These are phyloP conservation scores for Volvox africanus DNA, from an alignment of 139 green algal species.

Conservation along the genomic window DNA sequence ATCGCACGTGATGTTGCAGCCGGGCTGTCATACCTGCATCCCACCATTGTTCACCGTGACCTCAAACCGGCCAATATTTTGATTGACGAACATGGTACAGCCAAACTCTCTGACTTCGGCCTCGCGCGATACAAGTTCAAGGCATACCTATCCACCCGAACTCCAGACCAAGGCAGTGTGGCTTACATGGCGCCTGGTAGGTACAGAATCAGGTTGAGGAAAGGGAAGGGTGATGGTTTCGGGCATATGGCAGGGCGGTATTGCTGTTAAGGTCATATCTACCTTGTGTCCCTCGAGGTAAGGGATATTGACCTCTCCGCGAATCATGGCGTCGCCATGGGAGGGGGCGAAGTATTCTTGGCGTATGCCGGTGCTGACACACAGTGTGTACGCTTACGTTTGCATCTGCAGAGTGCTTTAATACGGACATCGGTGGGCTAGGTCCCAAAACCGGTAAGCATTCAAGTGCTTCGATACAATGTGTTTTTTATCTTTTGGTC, in stretches of 20 bases:
- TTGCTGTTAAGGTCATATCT: too few relatives aligned
- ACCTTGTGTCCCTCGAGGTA: too few relatives aligned
- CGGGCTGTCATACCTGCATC: constrained; percentile 38
- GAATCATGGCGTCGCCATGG: too few relatives aligned
- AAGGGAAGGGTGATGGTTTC: too few relatives aligned
- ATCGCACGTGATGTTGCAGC: constrained; percentile 54
- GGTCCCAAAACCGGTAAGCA: constrained; percentile 7
- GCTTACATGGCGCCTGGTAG: constrained; percentile 41
- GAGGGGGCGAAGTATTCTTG: too few relatives aligned
- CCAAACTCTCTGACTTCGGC: constrained; percentile 66
- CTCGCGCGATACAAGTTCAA: constrained; percentile 42
- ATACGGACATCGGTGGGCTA: constrained; percentile 31
- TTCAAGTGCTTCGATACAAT: too few relatives aligned
- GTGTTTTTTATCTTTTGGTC: too few relatives aligned
- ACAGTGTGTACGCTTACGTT: too few relatives aligned
- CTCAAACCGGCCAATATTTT: constrained; percentile 78
- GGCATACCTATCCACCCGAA: constrained; percentile 30
- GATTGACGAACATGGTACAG: constrained; percentile 62
- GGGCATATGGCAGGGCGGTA: too few relatives aligned
- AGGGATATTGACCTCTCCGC: too few relatives aligned
- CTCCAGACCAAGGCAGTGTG: constrained; percentile 34
- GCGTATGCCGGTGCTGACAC: too few relatives aligned
- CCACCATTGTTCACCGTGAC: constrained; percentile 28
- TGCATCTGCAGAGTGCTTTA: constrained; percentile 37
- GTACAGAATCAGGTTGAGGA: too few relatives aligned